These are phyloP conservation scores for Picochlorum sp. DNA, from an alignment of 139 green algal genomes.

Conservation along the genomic window DNA sequence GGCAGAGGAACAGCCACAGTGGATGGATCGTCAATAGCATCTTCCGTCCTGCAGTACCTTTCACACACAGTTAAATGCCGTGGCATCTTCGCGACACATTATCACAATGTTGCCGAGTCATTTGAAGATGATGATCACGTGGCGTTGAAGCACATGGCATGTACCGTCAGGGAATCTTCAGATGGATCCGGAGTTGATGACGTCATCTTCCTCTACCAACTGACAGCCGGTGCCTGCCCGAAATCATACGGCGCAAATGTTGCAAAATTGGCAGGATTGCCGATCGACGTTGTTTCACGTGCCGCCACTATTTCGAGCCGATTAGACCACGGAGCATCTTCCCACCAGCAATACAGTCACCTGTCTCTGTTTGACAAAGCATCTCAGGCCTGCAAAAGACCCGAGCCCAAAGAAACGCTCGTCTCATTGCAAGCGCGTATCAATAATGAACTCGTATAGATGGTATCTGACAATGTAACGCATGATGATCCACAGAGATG, in stretches of 20 bases:
- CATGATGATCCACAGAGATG: no score
- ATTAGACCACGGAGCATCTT: background rate
- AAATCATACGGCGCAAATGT: slow-evolving; percentile 94
- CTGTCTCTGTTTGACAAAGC: no score
- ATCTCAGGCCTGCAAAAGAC: no score
- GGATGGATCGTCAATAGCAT: slow-evolving; percentile 91
- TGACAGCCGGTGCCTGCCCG: slow-evolving; percentile 71
- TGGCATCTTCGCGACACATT: slow-evolving; percentile 96
- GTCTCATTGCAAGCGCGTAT: no score
- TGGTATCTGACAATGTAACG: no score
- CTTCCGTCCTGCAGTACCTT: slow-evolving; percentile 80
- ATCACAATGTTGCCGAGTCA: slow-evolving; percentile 68
- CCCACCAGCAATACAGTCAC: no score
- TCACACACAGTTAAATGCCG: slow-evolving; percentile 43
- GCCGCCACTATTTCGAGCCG: slow-evolving; percentile 8
- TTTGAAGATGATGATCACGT: slow-evolving; percentile 48
- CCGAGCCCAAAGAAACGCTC: no score
- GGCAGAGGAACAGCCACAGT: slow-evolving; percentile 91
- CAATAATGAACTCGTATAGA: no score
- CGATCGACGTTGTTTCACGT: slow-evolving; percentile 49
- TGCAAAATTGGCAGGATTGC: slow-evolving; percentile 84
- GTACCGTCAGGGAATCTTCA: slow-evolving; percentile 38
- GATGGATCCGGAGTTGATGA: slow-evolving; percentile 34
- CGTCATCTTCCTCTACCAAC: slow-evolving; percentile 92
- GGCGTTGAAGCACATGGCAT: slow-evolving; percentile 82